Base-by-base conservation (phyloP, 371 early-diverging fungal genomes). In the Syncephalis plumigaleata region DNA sequence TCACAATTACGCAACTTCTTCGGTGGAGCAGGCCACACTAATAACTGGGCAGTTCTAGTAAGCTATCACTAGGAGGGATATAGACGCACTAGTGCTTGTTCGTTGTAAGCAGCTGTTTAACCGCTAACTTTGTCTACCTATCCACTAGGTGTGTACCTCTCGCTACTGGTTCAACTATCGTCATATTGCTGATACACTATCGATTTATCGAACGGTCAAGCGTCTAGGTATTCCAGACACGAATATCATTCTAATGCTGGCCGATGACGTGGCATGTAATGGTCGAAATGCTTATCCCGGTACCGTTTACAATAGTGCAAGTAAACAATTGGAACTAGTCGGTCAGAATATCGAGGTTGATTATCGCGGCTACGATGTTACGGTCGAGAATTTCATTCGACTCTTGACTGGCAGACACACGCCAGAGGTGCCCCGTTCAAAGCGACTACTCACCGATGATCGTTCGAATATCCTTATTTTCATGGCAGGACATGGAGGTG, bases 401-500 rank as follows among this genome's bases (percentile, higher is more conserved):
- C 62, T 97, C 47, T 65, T 97, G 44, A 94, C 94, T 9, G 87
- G 86, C 9, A 77, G 86, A 27, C 82, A 84, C 1, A 60, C 75
- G 2, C 71, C 75, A 23, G 75, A 83, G 31, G 83, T 83, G 4
- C 84, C 86, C 25, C 71, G 91, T 22, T 89, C 89, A 31, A 97
- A 97, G 59, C 77, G 93, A 17, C 65, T 97, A 20, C 52, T 90
- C 53, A 84, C 92, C 0, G 94, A 97, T 59, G 93, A 93, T 54
- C 73, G 88, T 23, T 87, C 87, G 50, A 92, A 94, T 56, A 75
- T 96, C 11, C 63, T 96, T 21, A 82, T 97, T 3, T 97, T 84
- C 56, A 88, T 97, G 90, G 93, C 97, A 2, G 97, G 97, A 0
- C 95, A 97, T 58, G 97, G 97, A 24, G 97, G 97, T 25, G 91